These are phyloP conservation scores for Exobasidium rhododendri DNA, from an alignment of 1,284 basidiomycete genomes.

Conservation along the genomic window DNA sequence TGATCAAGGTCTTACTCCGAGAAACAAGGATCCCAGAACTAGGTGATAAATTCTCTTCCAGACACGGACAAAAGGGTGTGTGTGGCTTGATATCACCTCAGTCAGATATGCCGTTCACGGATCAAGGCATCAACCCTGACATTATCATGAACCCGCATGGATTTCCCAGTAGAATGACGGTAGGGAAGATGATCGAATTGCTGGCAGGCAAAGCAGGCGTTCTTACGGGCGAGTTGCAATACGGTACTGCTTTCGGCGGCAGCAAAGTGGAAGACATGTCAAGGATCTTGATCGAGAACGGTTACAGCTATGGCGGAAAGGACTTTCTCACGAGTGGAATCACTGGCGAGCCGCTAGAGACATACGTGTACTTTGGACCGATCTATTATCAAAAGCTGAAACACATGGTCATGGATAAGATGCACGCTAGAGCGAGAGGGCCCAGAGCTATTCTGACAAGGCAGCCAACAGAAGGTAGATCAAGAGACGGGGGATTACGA, in stretches of 20 bases:
- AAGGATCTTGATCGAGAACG: conserved; percentile 85
- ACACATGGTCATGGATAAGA: conserved; percentile 88
- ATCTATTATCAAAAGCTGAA: conserved; percentile 78
- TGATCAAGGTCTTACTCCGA: conserved; percentile 97
- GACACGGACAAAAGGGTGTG: conserved; percentile 98
- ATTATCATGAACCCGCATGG: conserved; percentile 99
- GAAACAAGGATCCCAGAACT: conserved; percentile 95
- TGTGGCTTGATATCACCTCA: conserved; percentile 98
- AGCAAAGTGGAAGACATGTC: conserved; percentile 99
- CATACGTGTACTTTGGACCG: conserved; percentile 96
- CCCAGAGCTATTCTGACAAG: conserved; percentile 93
- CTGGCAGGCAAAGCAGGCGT: conserved; percentile 81
- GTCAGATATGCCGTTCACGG: conserved; percentile 99
- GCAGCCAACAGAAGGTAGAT: conserved; percentile 97
- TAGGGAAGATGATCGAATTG: conserved; percentile 99
- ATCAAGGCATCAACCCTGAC: conserved; percentile 90
- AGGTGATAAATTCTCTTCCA: conserved; percentile 96
- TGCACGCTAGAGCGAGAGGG: conserved; percentile 84
- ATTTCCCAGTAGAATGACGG: conserved; percentile 97
- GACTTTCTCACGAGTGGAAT: conserved; percentile 98
- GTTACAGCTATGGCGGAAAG: conserved; percentile 95
- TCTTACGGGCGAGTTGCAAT: conserved; percentile 77
- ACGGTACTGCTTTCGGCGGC: conserved; percentile 92
- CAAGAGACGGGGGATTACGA: conserved; percentile 91
- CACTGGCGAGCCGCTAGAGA: conserved; percentile 91